Conservation (phyloP, 345 rosid species). For the Passiflora organensis region DNA sequence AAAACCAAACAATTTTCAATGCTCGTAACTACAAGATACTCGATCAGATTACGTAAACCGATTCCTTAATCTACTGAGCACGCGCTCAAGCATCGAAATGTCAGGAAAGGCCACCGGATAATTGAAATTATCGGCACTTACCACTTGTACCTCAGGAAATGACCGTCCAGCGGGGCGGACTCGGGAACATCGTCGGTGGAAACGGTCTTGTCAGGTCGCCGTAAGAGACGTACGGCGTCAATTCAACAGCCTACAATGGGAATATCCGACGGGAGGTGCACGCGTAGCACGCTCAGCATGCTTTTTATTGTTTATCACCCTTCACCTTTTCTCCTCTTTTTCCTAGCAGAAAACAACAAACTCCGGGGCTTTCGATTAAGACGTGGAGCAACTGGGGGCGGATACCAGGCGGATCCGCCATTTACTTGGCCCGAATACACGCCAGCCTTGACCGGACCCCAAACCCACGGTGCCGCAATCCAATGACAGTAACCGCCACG, state of each 20-base stretch:
- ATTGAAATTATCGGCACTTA: no score
- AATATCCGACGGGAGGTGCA: constrained; percentile 93
- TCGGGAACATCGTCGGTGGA: constrained; percentile 77
- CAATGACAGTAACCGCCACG: background rate
- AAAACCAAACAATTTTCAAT: no score
- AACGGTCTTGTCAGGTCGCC: constrained; percentile 58
- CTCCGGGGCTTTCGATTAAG: constrained; percentile 6
- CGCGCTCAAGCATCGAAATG: no score
- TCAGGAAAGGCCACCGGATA: no score
- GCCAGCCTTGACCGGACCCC: constrained; percentile 17
- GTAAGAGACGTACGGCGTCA: constrained; percentile 82
- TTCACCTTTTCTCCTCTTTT: constrained; percentile 18
- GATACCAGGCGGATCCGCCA: constrained; percentile 35
- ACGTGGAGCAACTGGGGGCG: constrained; percentile 28
- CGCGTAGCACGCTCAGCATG: constrained; percentile 93
- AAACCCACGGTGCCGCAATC: constrained; percentile 14
- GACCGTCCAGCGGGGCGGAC: constrained; percentile 73
- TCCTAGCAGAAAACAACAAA: constrained; percentile 31
- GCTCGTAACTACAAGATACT: no score
- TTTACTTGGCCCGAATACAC: constrained; percentile 13
- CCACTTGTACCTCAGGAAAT: constrained; percentile 90
- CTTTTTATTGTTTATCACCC: constrained; percentile 23
- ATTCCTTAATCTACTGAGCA: no score
- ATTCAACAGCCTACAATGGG: constrained; percentile 97
- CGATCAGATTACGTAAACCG: no score